Evolutionary conservation across 2,329 filamentous ascomycete genomes (phyloP), one percentile per base, ranked within the genome.

Genomic region (Dendrostoma leiphaemia): DNA sequence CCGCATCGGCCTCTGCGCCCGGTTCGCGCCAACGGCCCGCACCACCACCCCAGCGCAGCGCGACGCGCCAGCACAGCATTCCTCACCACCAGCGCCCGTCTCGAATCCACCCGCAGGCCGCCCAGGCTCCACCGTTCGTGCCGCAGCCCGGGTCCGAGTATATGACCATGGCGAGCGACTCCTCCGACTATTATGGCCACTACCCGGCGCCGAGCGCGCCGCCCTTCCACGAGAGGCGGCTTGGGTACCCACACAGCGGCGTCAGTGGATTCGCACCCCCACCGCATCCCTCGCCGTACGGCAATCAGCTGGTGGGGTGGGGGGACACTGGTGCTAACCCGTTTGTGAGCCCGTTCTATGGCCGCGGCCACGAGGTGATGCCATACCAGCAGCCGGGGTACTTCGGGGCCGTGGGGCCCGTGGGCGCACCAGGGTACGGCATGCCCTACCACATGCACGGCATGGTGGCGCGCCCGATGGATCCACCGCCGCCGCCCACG

Each of bases 131-230:
- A 64, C 64, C 72, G 69, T 60, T 75, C 61, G 71, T 70, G 74
- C 68, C 82, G 52, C 29, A 32, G 48, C 48, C 48, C 3, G 38
- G 38, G 7, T 19, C 28, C 12, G 56, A 58, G 28, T 53, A 48
- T 40, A 32, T 49, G 47, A 46, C 50, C 35, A 81, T 83, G 74
- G 21, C n/a, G 8, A 88, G 80, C 67, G 77, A 81, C 74, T 86
- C 88, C 67, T 77, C 76, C 19, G 84, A 89, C 23, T 84, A 89
- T n/a, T 86, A 80, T 65, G 70, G 73, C 59, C 69, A 60, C 47
- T 67, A 64, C 54, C 34, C 26, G 21, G 37, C 48, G 17, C 38
- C 19, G 6, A 23, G 9, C n/a, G 15, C 48, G 4, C 19, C 15
- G n/a, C 49, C 44, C 34, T 45, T 51, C 45, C 74, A 70, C 57